Base-by-base conservation (phyloP, 2,329 filamentous ascomycete genomes). In the Teratosphaeria zuluensis region DNA sequence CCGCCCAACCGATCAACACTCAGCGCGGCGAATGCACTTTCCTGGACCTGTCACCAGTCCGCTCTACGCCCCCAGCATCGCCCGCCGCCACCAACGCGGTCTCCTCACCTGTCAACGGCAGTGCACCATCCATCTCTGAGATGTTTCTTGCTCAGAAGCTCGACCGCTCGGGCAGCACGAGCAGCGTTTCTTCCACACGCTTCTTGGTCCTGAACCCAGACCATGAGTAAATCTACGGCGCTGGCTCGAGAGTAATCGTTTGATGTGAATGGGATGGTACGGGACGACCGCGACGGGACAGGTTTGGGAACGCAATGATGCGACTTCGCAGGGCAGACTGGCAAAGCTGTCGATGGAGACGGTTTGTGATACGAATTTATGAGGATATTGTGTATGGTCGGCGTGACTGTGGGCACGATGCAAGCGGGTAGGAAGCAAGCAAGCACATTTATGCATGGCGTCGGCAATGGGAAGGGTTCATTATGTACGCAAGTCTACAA, bases 91-190 rank as follows among this genome's bases (percentile, higher is more conserved):
- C 51, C 32, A 54, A 54, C 16, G 46, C 35, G 24, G 24, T 35
- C 33, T 16, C 53, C 9, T 57, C 54, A 9, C 35, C 35, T 12
- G 28, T 52, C 38, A 54, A 54, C 33, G 48, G n/a, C 51, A 52
- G 33, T 6, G 24, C 61, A 53, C n/a, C 53, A 21, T 14, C 24
- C 12, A 28, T 53, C 19, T 30, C 31, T 3, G 51, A 61, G 3
- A 38, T 48, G 31, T 35, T 57, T 35, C 38, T 54, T n/a, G 51
- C 57, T 19, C 24, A 54, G 42, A 59, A 58, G 42, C 38, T 57
- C n/a, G 78, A 81, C 69, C 81, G 83, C 70, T 80, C 78, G 62
- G 82, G 80, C 59, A 82, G 79, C 70, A 70, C 79, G 63, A 81
- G 78, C 76, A 81, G 78, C 70, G 72, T 72, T 67, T 68, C 42